A percentile compares a stretch with the other conserved stretches of the same genome.
These are phyloP conservation scores for Dionaea muscipula DNA, from an alignment of 179 eudicot genomes.

Conservation along the genomic window DNA sequence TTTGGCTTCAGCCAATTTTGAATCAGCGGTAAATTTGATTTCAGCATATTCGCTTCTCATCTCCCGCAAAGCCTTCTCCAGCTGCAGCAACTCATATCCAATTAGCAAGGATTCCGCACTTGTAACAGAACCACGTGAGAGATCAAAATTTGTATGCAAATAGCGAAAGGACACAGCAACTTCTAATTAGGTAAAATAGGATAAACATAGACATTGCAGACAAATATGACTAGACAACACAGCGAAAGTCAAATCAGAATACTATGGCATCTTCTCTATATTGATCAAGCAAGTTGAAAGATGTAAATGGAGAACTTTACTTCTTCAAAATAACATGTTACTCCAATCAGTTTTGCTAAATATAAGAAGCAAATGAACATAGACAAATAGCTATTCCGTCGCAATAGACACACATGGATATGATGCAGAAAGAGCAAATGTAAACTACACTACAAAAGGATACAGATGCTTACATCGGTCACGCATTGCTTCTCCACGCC, in stretches of 20 bases:
- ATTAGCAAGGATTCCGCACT: not conserved
- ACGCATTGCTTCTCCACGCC: slow-evolving; percentile 74
- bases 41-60: slow-evolving; percentile 54
- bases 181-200: no score
- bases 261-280: no score
- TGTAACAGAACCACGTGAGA: not conserved
- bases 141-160: not conserved
- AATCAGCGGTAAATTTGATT: slow-evolving; percentile 56
- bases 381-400: not conserved
- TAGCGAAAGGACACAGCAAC: not conserved
- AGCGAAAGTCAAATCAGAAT: no score
- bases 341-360: no score
- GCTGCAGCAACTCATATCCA: slow-evolving; percentile 33
- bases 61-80: slow-evolving; percentile 75
- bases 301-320: no score
- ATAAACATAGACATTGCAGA: no score
- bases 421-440: not conserved
- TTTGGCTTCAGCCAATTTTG: slow-evolving; percentile 64
- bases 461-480: slow-evolving; percentile 42
- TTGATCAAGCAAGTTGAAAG: no score
- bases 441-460: not conserved
- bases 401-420: not conserved
- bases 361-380: no score
- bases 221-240: no score
- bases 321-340: no score